These are phyloP conservation scores for Chiua sp. DNA, from an alignment of 1,284 basidiomycete genomes.

Conservation along the genomic window DNA sequence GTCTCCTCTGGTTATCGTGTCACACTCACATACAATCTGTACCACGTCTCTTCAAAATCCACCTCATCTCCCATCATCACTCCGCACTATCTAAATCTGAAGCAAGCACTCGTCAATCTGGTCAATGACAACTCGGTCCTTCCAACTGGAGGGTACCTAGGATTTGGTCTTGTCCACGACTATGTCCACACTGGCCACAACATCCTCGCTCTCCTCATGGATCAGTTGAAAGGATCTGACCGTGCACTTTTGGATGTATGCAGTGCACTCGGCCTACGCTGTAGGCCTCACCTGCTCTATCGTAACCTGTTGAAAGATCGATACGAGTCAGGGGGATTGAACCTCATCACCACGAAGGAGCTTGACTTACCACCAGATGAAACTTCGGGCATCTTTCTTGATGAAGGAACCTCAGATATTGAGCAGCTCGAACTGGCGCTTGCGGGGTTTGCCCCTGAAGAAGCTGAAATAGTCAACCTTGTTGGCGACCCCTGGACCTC, in stretches of 20 bases:
- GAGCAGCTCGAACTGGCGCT: not conserved
- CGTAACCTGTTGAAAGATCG: not conserved
- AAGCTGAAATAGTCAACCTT: conserved; percentile 9
- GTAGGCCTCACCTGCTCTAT: conserved; percentile 4
- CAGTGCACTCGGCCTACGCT: not conserved
- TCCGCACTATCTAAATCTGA: not conserved
- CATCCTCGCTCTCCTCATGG: conserved; percentile 3
- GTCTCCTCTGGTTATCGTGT: conserved; percentile 46
- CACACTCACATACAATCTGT: conserved; percentile 48
- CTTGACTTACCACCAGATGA: too few species aligned
- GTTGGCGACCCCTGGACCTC: not conserved
- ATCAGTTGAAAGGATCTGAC: conserved; percentile 33
- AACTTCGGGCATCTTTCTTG: too few species aligned
- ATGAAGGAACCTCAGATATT: accelerated
- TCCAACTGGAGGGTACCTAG: conserved; percentile 12
- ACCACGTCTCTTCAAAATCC: conserved; percentile 20
- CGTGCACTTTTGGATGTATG: conserved; percentile 41
- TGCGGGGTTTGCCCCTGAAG: conserved; percentile 22
- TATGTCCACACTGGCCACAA: conserved; percentile 5
- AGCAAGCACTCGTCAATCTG: conserved; percentile 34
- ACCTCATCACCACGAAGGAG: conserved; percentile 25
- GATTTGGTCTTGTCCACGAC: conserved; percentile 13
- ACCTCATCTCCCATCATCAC: not conserved
- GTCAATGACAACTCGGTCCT: conserved; percentile 36
- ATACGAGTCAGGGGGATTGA: not conserved